Conservation (phyloP, 2,329 filamentous ascomycete species). For the Claviceps digitariae region DNA sequence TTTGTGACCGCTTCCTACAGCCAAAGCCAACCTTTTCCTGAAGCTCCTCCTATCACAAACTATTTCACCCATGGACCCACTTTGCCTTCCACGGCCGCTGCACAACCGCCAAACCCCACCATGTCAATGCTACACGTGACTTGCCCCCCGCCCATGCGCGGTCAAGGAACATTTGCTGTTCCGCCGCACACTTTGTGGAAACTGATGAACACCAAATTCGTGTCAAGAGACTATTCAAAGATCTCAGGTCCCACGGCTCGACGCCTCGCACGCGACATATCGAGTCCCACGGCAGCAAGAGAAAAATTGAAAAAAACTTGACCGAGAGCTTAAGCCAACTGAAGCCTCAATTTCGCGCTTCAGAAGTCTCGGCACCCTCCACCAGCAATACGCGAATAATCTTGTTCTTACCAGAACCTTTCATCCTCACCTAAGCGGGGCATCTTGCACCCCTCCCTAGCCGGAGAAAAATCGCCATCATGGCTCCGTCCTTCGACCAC, state of each 20-base stretch:
- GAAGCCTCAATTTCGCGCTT: neutral
- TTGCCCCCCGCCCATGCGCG: slow-evolving; percentile 24
- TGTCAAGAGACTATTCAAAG: slow-evolving; percentile 6
- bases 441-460: slow-evolving; percentile 21
- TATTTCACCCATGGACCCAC: neutral
- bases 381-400: neutral
- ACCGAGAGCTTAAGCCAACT: neutral
- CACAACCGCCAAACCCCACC: slow-evolving; percentile 6
- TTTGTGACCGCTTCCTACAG: slow-evolving; percentile 9
- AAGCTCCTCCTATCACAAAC: slow-evolving; percentile 11
- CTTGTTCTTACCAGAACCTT: slow-evolving; percentile 4
- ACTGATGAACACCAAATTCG: slow-evolving; percentile 27
- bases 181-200: slow-evolving; percentile 27
- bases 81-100: neutral
- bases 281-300: neutral
- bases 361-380: neutral
- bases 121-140: slow-evolving; percentile 20
- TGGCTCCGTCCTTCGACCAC: slow-evolving; percentile 83
- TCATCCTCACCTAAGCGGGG: slow-evolving; percentile 19
- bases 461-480: slow-evolving; percentile 38
- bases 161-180: slow-evolving; percentile 26
- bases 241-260: neutral
- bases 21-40: slow-evolving; percentile 12
- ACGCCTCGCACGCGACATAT: slow-evolving; percentile 1
- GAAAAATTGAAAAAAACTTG: neutral